Base-by-base conservation (phyloP, 208 protist genomes). In the Crithidia sp. region DNA sequence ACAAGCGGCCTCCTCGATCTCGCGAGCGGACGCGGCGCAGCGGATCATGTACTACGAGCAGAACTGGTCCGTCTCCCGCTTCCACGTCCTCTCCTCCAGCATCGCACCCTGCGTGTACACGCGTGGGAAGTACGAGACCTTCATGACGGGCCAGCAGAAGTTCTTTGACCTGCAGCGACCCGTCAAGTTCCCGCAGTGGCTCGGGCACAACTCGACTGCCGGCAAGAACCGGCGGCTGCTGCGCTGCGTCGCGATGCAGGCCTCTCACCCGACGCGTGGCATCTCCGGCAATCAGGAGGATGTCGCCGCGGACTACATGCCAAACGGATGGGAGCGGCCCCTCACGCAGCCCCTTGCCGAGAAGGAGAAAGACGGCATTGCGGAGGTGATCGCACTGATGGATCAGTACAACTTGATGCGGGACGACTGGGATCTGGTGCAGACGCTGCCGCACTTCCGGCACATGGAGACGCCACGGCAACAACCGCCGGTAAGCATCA, bases 371-470 rank as follows among this genome's bases (percentile, higher is more conserved):
- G 88, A 92, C 4, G 88, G 79, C 54, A 88, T 96, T 57, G 62
- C 62, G 13, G 83, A 94, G 3, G 90, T 95, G 16, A 93, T 96
- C 52, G 67, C 58, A 10, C 83, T 96, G 39, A 96, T 98, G 91
- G 89, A 95, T 75, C 67, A 81, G 73, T 97, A 98, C 76, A 64
- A 82, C 71, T 75, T 98, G 43, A 84, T 90, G 82, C 86, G 92
- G 28, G 89, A 96, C 65, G 95, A 98, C 81, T 97, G 89, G 86
- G 95, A 98, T 53, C 89, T 97, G 49, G 80, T 96, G 60, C 89
- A 95, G 69, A 77, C 67, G 36, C 60, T 94, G 3, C 47, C 80
- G 3, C 86, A 93, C 62, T 97, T 84, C 71, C 94, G 95, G 80
- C 80, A 86, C 57, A 92, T 90, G 85, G 69, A 71, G 56, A 67